These are phyloP conservation scores for Beauveria caledonica DNA, from an alignment of 2,329 filamentous ascomycete genomes.

Conservation along the genomic window DNA sequence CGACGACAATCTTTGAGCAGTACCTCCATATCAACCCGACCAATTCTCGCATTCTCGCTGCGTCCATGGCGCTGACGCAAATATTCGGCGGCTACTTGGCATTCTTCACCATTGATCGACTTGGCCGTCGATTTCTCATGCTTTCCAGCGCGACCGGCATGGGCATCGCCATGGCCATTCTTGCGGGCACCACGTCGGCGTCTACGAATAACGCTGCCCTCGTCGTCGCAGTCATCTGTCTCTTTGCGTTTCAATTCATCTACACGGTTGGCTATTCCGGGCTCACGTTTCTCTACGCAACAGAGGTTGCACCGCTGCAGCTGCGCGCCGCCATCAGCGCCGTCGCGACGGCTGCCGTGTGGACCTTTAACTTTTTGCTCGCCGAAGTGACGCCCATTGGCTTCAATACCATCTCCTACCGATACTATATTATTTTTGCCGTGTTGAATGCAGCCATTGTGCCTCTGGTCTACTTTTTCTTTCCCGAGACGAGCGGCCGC, in stretches of 20 bases:
- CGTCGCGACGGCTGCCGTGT: constrained; percentile 37
- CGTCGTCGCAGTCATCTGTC: constrained; percentile 27
- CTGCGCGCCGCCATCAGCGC: constrained; percentile 34
- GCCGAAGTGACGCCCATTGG: constrained; percentile 57
- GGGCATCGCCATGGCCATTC: constrained; percentile 9
- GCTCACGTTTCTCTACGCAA: constrained; percentile 48
- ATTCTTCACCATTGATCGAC: constrained; percentile 22
- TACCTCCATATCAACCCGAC: constrained; percentile 18
- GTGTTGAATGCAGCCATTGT: constrained; percentile 32
- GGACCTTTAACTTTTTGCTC: constrained; percentile 28
- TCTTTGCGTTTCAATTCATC: constrained; percentile 59
- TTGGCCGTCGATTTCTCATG: constrained; percentile 18
- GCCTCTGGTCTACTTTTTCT: constrained; percentile 35
- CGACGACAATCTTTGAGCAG: constrained; percentile 22
- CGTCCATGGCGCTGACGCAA: constrained; percentile 25
- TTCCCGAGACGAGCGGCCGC: constrained; percentile 34
- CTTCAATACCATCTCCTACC: constrained; percentile 47
- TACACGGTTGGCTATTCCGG: constrained; percentile 56
- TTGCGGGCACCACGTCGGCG: constrained; percentile 10
- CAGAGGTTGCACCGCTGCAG: constrained; percentile 39
- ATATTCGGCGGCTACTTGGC: constrained; percentile 22
- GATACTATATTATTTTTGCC: constrained; percentile 34
- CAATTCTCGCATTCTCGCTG: constrained; percentile 19
- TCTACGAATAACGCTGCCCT: not conserved
- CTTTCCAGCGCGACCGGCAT: constrained; percentile 9